These are phyloP conservation scores for Vitis riparia DNA, from an alignment of 164 flowering plant genomes.

Conservation along the genomic window DNA sequence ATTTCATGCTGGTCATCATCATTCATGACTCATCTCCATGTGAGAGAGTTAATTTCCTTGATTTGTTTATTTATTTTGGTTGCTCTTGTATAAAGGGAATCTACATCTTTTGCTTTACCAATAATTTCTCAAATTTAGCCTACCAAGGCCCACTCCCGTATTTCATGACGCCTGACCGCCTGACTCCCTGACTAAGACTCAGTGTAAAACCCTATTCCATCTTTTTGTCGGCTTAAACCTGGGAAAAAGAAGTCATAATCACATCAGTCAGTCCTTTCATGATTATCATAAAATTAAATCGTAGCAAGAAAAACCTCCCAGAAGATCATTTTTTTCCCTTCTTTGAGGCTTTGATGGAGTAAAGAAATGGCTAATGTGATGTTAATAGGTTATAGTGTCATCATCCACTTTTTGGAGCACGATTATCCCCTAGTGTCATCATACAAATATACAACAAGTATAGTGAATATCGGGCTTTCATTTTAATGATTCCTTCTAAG, in stretches of 20 bases:
- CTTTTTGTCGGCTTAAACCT: too few species aligned
- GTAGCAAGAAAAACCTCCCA: too few species aligned
- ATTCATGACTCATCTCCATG: slow-evolving; percentile 33
- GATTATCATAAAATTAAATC: too few species aligned
- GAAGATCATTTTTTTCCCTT: neutral
- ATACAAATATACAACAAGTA: neutral
- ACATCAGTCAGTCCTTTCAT: too few species aligned
- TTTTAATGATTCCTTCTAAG: neutral
- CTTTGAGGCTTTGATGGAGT: neutral
- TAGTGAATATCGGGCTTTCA: neutral
- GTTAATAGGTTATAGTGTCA: slow-evolving; percentile 1
- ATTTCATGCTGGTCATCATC: slow-evolving; percentile 19
- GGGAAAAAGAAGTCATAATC: too few species aligned
- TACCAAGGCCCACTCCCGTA: slow-evolving; percentile 3
- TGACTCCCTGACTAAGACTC: too few species aligned
- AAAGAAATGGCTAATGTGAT: neutral
- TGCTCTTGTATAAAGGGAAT: slow-evolving; percentile 1
- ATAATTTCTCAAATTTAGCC: slow-evolving; percentile 12
- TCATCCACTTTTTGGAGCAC: slow-evolving; percentile 1
- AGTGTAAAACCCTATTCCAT: too few species aligned
- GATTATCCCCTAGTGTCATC: neutral
- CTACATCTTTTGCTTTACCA: neutral
- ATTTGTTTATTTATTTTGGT: neutral
- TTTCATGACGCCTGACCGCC: too few species aligned
- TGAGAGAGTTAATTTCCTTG: slow-evolving; percentile 1